Base-by-base conservation (phyloP, 805 yeast species). In the Suhomyces emberorum region DNA sequence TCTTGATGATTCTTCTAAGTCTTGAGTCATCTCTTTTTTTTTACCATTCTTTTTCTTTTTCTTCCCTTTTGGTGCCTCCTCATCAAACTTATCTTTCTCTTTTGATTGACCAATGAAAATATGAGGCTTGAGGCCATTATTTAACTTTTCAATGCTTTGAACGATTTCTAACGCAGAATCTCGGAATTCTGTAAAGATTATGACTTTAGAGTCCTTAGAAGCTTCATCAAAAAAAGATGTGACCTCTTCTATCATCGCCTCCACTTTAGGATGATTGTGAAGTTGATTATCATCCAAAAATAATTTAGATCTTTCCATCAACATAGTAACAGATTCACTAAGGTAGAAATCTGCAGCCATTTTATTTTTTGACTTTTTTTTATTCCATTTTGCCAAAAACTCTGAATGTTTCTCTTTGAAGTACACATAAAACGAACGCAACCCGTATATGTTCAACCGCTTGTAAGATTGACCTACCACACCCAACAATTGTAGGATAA, bases 51-150 rank as follows among this genome's bases (percentile, higher is more conserved):
- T 29, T 24, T 28, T 37, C 28, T 38, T 34, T 27, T 49, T 54
- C 20, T 70, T 69, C 24, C 63, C 61, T 29, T 68, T 57, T 41
- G 74, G 74, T 5, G 64, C 65, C 3, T 60, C 74, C 41, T 81
- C 81, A 52, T 81, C 84, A 53, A 81, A 81, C 22, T 72, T 77
- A 32, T 80, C 87, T 50, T 78, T 80, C 37, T 80, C 89, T 42
- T 74, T 76, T 0, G 95, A 74, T 55, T 93, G 99, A 0, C 99
- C 99, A 44, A 93, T 87, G 54, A 93, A 93, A 16, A 91, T 77
- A 55, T 87, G 95, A 0, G 98, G 86, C 33, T 74, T 73, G 15
- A 76, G 60, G 15, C 37, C 26, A 7, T 28, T 31, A 5, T 37
- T 40, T 12, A 43, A 30, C 3, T 37, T 59, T 44, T 83, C 91